Percentiles rank a stretch among this genome's conserved stretches.
Evolutionary conservation across 2,329 filamentous ascomycete species (phyloP).

Genomic region (Colletotrichum sp.): DNA sequence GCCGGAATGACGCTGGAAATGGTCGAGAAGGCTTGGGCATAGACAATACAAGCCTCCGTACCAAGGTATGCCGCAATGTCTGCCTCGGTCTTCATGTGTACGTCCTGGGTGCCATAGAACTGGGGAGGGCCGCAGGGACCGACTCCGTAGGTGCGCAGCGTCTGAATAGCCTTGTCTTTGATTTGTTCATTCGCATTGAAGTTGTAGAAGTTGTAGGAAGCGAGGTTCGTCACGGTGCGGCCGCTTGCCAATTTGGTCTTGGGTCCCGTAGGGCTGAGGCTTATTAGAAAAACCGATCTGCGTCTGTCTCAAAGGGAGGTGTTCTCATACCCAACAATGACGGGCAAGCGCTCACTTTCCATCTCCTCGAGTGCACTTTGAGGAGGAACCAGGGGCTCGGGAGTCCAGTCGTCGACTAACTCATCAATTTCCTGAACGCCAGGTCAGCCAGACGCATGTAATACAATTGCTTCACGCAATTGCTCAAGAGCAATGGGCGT

Average conservation of each 20-base stretch:
- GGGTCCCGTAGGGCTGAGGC: conserved; percentile 78
- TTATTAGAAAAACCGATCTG: not conserved
- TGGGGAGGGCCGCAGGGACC: conserved; percentile 96
- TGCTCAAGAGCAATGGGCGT: not conserved
- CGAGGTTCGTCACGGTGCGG: conserved; percentile 90
- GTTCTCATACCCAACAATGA: conserved; percentile 79
- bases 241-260: conserved; percentile 89
- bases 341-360: conserved; percentile 83
- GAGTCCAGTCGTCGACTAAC: conserved; percentile 93
- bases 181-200: conserved; percentile 91
- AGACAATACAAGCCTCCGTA: conserved; percentile 88
- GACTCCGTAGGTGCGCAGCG: conserved; percentile 92
- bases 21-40: conserved; percentile 94
- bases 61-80: conserved; percentile 92
- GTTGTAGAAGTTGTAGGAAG: conserved; percentile 97
- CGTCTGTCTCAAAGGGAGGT: not conserved
- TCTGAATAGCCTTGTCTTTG: conserved; percentile 94
- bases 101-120: conserved; percentile 98
- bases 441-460: not conserved
- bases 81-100: conserved; percentile 95
- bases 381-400: conserved; percentile 84
- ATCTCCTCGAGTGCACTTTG: conserved; percentile 77
- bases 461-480: not conserved
- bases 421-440: conserved; percentile 82
- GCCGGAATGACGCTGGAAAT: conserved; percentile 97